Conservation (phyloP, 1,139 yeast species). For the Zygotorulaspora mrakii region DNA sequence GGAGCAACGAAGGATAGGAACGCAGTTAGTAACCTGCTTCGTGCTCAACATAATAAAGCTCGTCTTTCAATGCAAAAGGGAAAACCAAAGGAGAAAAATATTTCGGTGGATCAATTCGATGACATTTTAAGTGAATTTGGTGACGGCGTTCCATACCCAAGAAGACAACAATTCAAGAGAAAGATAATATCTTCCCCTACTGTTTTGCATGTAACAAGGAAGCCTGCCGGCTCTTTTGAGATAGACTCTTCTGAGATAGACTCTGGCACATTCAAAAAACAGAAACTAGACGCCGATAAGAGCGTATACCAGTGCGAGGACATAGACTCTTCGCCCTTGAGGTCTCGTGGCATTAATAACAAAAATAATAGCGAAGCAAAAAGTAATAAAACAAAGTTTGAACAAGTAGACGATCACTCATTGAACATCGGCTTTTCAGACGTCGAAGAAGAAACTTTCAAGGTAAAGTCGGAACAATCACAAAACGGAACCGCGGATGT, state of each 20-base stretch:
- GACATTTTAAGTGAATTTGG: slow-evolving; percentile 48
- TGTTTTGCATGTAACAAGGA: background rate
- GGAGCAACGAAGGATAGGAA: slow-evolving; percentile 19
- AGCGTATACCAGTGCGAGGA: slow-evolving; percentile 13
- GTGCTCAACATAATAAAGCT: slow-evolving; percentile 28
- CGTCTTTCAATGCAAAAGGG: slow-evolving; percentile 18
- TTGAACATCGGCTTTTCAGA: slow-evolving; percentile 10
- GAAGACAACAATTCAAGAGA: slow-evolving; percentile 7
- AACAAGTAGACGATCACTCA: slow-evolving; percentile 10
- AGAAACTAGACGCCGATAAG: slow-evolving; percentile 18
- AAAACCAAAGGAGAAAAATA: slow-evolving; percentile 35
- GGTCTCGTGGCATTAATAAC: slow-evolving; percentile 5
- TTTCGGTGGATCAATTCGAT: slow-evolving; percentile 41
- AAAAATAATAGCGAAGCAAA: slow-evolving; percentile 3
- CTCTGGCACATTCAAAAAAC: slow-evolving; percentile 12
- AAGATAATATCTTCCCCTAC: slow-evolving; percentile 23
- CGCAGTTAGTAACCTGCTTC: slow-evolving; percentile 28
- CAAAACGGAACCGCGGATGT: slow-evolving; percentile 16
- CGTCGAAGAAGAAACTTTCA: slow-evolving; percentile 9
- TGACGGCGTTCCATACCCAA: slow-evolving; percentile 13
- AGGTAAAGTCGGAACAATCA: slow-evolving; percentile 14
- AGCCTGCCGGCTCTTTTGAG: too few species aligned
- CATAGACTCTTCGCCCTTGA: slow-evolving; percentile 23
- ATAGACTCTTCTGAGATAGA: too few species aligned
- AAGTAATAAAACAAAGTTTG: slow-evolving; percentile 11